These are phyloP conservation scores for Opeltia flavorubescens DNA, from an alignment of 495 filamentous ascomycete species.

Conservation along the genomic window DNA sequence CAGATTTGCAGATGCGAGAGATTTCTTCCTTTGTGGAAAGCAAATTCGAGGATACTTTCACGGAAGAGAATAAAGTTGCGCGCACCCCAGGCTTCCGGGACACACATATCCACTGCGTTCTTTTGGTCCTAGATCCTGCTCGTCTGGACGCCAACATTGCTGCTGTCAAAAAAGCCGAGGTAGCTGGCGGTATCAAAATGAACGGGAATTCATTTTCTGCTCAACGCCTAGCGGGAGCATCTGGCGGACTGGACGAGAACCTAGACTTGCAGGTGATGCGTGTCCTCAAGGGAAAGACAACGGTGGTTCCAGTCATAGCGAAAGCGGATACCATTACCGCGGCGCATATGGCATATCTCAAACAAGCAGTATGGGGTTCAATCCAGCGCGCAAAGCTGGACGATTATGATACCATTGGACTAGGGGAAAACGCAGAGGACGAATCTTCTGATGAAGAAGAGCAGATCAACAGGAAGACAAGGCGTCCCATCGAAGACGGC, in stretches of 20 bases:
- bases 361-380: constrained; percentile 78
- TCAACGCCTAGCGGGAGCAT: constrained; percentile 11
- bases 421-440: constrained; percentile 50
- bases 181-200: constrained; percentile 34
- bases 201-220: constrained; percentile 27
- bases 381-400: constrained; percentile 78
- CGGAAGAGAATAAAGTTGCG: constrained; percentile 94
- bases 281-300: constrained; percentile 84
- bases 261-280: constrained; percentile 84
- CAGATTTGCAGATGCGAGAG: constrained; percentile 84
- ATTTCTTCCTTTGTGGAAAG: constrained; percentile 87
- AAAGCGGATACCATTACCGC: constrained; percentile 95
- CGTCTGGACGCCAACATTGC: constrained; percentile 74
- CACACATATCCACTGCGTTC: constrained; percentile 94
- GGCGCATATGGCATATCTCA: constrained; percentile 84
- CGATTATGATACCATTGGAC: constrained; percentile 69
- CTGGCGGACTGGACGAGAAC: constrained; percentile 69
- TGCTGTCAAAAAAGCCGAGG: constrained; percentile 45
- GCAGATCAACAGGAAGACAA: background rate
- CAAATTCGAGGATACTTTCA: constrained; percentile 96
- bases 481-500: constrained; percentile 2
- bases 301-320: constrained; percentile 87
- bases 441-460: constrained; percentile 33
- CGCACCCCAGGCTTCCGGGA: constrained; percentile 86
- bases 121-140: constrained; percentile 79